Conservation (phyloP, 371 early-diverging fungal species). For the Haplosporangium sp. region DNA sequence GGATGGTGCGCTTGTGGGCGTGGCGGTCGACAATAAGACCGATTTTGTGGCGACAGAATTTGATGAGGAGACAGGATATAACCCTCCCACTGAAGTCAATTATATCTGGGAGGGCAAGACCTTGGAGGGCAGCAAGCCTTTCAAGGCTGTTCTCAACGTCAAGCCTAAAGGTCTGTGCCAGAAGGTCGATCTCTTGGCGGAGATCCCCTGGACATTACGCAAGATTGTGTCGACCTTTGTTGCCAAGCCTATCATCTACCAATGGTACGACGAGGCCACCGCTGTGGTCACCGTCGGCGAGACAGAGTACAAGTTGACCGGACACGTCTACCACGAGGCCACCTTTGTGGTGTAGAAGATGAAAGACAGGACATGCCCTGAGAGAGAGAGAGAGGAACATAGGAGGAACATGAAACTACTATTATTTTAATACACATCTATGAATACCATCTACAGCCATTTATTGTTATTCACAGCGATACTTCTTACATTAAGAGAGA, state of each 20-base stretch:
- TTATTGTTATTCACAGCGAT: no score
- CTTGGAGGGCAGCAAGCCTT: conserved; percentile 68
- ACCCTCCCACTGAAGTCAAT: conserved; percentile 77
- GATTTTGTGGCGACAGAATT: conserved; percentile 59
- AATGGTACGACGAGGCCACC: conserved; percentile 80
- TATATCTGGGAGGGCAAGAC: conserved; percentile 84
- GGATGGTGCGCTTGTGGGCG: conserved; percentile 73
- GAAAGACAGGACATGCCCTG: background rate
- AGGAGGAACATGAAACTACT: no score
- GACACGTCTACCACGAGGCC: conserved; percentile 54
- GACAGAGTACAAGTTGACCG: conserved; percentile 61
- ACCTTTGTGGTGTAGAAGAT: conserved; percentile 47
- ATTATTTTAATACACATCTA: no score
- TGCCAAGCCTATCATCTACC: conserved; percentile 93
- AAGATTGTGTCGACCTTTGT: conserved; percentile 92
- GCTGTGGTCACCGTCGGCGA: conserved; percentile 76
- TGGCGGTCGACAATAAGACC: conserved; percentile 78
- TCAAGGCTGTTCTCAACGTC: conserved; percentile 71
- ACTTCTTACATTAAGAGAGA: no score
- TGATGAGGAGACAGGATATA: conserved; percentile 83
- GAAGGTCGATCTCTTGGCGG: conserved; percentile 87
- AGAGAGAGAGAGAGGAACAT: background rate
- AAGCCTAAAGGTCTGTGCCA: conserved; percentile 70
- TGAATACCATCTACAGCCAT: no score
- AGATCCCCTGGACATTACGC: conserved; percentile 89